A percentile compares a stretch with the other conserved stretches of the same genome.
These are phyloP conservation scores for Glonium stellatum DNA, from an alignment of 495 filamentous ascomycete species.

Conservation along the genomic window DNA sequence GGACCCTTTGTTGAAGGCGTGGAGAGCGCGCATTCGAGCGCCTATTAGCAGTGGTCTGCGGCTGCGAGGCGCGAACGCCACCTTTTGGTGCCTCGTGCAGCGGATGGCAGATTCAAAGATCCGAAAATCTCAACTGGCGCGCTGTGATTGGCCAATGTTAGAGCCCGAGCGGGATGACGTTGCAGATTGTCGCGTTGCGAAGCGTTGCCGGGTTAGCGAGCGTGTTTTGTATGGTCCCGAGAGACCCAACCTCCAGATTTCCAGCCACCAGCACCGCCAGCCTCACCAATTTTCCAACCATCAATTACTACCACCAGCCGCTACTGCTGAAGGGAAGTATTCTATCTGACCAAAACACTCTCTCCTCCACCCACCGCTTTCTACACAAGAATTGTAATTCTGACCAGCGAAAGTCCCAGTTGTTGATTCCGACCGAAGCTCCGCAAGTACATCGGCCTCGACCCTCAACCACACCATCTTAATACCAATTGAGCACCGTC, in stretches of 20 bases:
- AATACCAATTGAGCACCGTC: not conserved
- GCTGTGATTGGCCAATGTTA: not conserved
- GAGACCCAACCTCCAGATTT: conserved; percentile 1
- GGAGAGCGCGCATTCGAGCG: not conserved
- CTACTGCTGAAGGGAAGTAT: not conserved
- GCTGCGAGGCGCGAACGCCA: not conserved
- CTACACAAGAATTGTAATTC: not conserved
- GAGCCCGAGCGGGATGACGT: not conserved
- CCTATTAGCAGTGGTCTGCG: not conserved
- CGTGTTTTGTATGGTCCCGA: conserved; percentile 3
- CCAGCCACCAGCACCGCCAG: not conserved
- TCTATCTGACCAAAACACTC: conserved; percentile 1
- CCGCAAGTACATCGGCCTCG: not conserved
- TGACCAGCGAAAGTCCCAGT: not conserved
- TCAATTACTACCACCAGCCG: not conserved
- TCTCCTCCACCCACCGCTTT: not conserved
- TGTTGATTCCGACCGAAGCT: conserved; percentile 3
- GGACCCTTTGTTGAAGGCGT: not conserved
- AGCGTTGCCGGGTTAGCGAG: conserved; percentile 3
- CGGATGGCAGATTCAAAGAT: not conserved
- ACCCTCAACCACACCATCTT: not conserved
- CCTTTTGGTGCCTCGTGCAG: not conserved
- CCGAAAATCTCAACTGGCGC: not conserved
- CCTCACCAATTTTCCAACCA: conserved; percentile 3
- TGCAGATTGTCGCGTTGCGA: not conserved